Conservation (phyloP, 2,329 filamentous ascomycete species). For the Fusarium redolens region DNA sequence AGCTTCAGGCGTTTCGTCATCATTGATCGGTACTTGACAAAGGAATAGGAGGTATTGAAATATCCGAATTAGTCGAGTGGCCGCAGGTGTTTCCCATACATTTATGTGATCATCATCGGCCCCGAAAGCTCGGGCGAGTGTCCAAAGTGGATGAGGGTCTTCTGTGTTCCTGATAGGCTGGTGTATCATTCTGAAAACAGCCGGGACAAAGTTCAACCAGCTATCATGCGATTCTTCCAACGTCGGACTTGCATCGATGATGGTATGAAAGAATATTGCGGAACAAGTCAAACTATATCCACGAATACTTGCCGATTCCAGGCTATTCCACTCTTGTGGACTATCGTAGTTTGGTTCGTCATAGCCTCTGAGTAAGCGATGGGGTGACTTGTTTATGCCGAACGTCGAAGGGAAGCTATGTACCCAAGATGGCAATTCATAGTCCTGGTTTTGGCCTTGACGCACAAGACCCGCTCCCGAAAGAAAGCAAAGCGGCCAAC, state of each 20-base stretch:
- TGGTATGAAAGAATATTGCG: neutral
- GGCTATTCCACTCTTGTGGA: neutral
- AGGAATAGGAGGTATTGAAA: neutral
- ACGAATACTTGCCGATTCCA: neutral
- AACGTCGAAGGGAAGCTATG: neutral
- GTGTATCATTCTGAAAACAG: neutral
- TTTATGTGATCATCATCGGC: neutral
- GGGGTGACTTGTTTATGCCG: accelerated
- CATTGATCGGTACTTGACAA: accelerated
- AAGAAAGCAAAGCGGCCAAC: neutral
- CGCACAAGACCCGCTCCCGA: neutral
- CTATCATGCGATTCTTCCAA: neutral
- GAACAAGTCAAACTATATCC: neutral
- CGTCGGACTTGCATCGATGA: neutral
- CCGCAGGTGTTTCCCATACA: neutral
- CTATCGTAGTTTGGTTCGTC: neutral
- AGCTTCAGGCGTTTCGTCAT: accelerated
- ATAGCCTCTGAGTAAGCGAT: neutral
- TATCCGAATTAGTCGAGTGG: neutral
- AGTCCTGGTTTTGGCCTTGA: accelerated
- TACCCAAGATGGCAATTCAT: conserved; percentile 5
- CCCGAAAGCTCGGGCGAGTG: neutral
- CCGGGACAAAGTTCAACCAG: neutral
- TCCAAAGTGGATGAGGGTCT: neutral
- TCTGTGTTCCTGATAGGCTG: accelerated